Base-by-base conservation (phyloP, 257 asterid genomes). In the Rhazya stricta region DNA sequence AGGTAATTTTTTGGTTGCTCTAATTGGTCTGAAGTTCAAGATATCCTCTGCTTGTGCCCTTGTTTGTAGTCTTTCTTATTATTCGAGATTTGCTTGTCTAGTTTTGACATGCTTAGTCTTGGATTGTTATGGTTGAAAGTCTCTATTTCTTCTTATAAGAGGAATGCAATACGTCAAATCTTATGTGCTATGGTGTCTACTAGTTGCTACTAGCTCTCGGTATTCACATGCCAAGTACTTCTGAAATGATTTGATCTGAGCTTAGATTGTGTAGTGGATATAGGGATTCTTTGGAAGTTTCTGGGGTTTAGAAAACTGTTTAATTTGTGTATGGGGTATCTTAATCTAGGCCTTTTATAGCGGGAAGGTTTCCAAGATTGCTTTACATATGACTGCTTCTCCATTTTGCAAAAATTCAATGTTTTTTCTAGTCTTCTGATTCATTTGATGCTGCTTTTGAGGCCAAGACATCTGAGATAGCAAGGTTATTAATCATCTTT, bases 1-100 rank as follows among this genome's bases (percentile, higher is more conserved):
- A 94, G 99, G 99, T 94, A 54, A 74, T 80, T 54, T 39, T 56
- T 10, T 39, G 2, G 53, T 71, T 71, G 32, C 27, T 72, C 29
- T 53, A 32, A 39, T 0, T n/a, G n/a, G n/a, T n/a, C n/a, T n/a
- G n/a, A n/a, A n/a, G n/a, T n/a, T n/a, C n/a, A n/a, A n/a, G n/a
- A n/a, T n/a, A n/a, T n/a, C n/a, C n/a, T n/a, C n/a, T n/a, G n/a
- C n/a, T n/a, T n/a, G n/a, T n/a, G n/a, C n/a, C n/a, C n/a, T n/a
- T n/a, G n/a, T n/a, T n/a, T n/a, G n/a, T n/a, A n/a, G n/a, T n/a
- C n/a, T n/a, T n/a, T n/a, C n/a, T 37, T 43, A 10, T 71, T 46
- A 34, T 2, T 6, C 7, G 60, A 19, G 60, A 0, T 71, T 54
- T 37, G 27, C 43, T 32, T 75, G 69, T 41, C 25, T 67, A 3